Evolutionary conservation across 2,329 filamentous ascomycete genomes (phyloP).

Genomic region (Talaromyces sp.): DNA sequence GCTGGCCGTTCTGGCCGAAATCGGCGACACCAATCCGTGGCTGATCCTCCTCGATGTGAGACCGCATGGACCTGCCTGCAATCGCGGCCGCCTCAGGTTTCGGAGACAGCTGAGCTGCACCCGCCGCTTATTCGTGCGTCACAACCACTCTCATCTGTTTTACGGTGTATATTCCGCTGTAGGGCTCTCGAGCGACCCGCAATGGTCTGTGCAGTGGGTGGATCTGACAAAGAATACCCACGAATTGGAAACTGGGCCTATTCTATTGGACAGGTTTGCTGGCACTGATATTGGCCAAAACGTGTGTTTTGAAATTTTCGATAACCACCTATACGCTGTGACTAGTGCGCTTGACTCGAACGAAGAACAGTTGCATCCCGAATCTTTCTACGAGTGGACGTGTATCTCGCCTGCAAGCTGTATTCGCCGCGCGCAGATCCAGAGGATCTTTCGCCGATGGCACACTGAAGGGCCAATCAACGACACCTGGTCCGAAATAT

Average conservation of each 20-base stretch:
- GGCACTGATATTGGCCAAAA: constrained; percentile 62
- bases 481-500: constrained; percentile 66
- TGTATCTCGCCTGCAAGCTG: constrained; percentile 52
- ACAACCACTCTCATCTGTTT: constrained; percentile 57
- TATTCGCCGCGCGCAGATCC: constrained; percentile 43
- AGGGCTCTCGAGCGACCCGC: constrained; percentile 50
- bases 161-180: constrained; percentile 59
- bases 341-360: constrained; percentile 61
- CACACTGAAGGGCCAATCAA: constrained; percentile 67
- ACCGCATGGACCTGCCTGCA: constrained; percentile 13
- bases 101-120: constrained; percentile 40
- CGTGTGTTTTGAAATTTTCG: constrained; percentile 66
- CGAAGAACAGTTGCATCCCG: constrained; percentile 60
- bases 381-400: constrained; percentile 63
- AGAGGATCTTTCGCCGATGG: constrained; percentile 59
- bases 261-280: constrained; percentile 54
- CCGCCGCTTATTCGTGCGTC: constrained; percentile 61
- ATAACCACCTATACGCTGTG: constrained; percentile 62
- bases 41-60: constrained; percentile 49
- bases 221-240: constrained; percentile 40
- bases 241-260: constrained; percentile 32
- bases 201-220: constrained; percentile 59
- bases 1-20: constrained; percentile 53
- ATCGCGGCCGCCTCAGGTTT: constrained; percentile 36
- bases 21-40: constrained; percentile 41